These are phyloP conservation scores for Aspergillus sp. DNA, from an alignment of 2,329 filamentous ascomycete genomes.

Conservation along the genomic window DNA sequence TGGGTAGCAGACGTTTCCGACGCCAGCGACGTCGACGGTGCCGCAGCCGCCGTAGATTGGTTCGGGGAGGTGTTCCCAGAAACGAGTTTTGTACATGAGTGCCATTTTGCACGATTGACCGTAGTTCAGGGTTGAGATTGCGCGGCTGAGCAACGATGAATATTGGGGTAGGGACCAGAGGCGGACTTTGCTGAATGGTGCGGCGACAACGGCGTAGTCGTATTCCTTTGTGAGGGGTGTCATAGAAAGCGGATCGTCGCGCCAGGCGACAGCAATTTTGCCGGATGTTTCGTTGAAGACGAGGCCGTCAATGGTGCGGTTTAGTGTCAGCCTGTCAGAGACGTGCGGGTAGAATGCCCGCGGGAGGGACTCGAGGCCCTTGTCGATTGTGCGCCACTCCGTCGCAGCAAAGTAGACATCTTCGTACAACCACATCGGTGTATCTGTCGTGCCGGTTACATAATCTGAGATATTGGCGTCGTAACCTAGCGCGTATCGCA, in stretches of 20 bases:
- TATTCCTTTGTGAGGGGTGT: slow-evolving; percentile 46
- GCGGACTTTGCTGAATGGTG: slow-evolving; percentile 59
- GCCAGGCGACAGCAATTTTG: slow-evolving; percentile 55
- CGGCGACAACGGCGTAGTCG: slow-evolving; percentile 61
- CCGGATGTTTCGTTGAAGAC: slow-evolving; percentile 44
- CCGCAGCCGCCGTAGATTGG: slow-evolving; percentile 55
- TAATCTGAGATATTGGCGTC: slow-evolving; percentile 51
- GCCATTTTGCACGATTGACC: slow-evolving; percentile 52
- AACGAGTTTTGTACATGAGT: slow-evolving; percentile 60
- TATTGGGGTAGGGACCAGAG: slow-evolving; percentile 54
- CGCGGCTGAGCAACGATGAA: slow-evolving; percentile 44
- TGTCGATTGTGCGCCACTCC: slow-evolving; percentile 59
- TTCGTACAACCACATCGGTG: slow-evolving; percentile 50
- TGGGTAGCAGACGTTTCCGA: slow-evolving; percentile 31
- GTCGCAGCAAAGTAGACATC: slow-evolving; percentile 54
- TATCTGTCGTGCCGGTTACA: slow-evolving; percentile 38
- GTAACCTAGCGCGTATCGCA: slow-evolving; percentile 52
- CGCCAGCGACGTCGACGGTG: slow-evolving; percentile 21
- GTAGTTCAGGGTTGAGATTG: slow-evolving; percentile 46
- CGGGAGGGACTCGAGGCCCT: slow-evolving; percentile 54
- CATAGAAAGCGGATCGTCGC: slow-evolving; percentile 33
- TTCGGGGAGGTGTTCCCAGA: slow-evolving; percentile 48
- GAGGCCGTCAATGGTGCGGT: slow-evolving; percentile 52
- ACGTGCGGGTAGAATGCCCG: slow-evolving; percentile 58
- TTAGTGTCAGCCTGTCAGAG: slow-evolving; percentile 50